Percentiles rank a stretch among this genome's conserved stretches.
phyloP scores from a whole-genome alignment of 2,329 filamentous ascomycete species.

The Ophiognomonia clavigignenti-juglandacearum region DNA sequence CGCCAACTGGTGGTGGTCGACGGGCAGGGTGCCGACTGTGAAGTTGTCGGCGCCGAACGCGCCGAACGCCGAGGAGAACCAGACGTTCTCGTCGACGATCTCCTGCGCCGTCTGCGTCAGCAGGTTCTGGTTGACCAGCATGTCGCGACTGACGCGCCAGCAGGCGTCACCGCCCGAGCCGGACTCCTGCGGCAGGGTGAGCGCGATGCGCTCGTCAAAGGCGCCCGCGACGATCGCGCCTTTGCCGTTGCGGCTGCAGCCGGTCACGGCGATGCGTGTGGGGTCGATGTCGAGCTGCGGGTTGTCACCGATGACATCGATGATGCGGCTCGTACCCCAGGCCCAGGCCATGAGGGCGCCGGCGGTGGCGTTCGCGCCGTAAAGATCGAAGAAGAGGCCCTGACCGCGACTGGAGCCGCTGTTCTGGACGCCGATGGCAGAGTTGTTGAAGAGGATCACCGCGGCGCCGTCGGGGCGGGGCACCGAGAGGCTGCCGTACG shows the following conservation, averaged over 20 bases:
- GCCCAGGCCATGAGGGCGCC: constrained; percentile 46
- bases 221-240: constrained; percentile 45
- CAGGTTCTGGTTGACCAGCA: constrained; percentile 46
- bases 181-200: constrained; percentile 45
- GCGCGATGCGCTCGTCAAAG: constrained; percentile 41
- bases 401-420: constrained; percentile 37
- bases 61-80: constrained; percentile 39
- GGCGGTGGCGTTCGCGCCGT: constrained; percentile 38
- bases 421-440: constrained; percentile 49
- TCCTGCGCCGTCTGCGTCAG: constrained; percentile 27
- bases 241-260: constrained; percentile 48
- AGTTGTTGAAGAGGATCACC: constrained; percentile 44
- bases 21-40: background rate
- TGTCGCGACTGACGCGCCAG: constrained; percentile 38
- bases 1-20: background rate
- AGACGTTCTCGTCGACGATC: constrained; percentile 44
- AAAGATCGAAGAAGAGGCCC: constrained; percentile 45
- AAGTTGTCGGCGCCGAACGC: background rate
- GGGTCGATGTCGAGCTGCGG: constrained; percentile 33
- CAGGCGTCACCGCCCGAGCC: constrained; percentile 44
- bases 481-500: constrained; percentile 37
- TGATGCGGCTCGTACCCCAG: constrained; percentile 43
- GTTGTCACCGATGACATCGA: constrained; percentile 39
- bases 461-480: constrained; percentile 41
- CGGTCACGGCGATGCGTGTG: constrained; percentile 37